Evolutionary conservation across 345 rosid species (phyloP), one percentile per base, ranked within the genome.

Genomic region (Gossypium rotundifolium): DNA sequence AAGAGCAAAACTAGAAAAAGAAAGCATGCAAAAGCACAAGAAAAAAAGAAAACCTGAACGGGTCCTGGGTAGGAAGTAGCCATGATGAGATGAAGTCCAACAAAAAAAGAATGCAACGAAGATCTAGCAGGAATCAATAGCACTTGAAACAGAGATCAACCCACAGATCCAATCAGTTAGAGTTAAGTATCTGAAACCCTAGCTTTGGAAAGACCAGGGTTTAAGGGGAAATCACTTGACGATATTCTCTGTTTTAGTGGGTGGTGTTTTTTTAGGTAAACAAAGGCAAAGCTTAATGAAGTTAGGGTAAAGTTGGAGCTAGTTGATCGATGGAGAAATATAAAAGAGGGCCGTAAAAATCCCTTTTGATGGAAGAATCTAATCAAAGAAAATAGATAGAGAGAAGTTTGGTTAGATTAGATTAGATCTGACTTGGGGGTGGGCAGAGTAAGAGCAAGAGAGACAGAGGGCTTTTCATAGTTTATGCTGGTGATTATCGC

Each of bases 21-120:
- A 12, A 22, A 12, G 14, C 22, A 20, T 45, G 3, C 16, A 60
- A 9, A 51, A 13, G 5, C 42, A 4, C 61, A 66, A 22, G 13
- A 5, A 10, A 33, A 33, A 4, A 17, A 27, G 17, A 74, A 59
- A 51, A 67, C 71, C 71, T 67, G 55, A 46, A 67, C 11, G 42
- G 71, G 42, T 14, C 71, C 71, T 22, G 71, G 71, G 71, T 48
- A 67, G 40, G 71, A 67, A 67, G 71, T 3, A 9, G 71, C 57
- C 55, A 48, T 67, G 3, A 3, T 48, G 55, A 48, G 42, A 23
- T 11, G 70, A 65, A 7, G 9, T 44, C 70, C 44, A 42, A 65
- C 57, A n/a, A 65, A 11, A 44, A 27, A 65, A 65, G 27, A 48
- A 65, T 11, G 70, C 29, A 18, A 65, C n/a, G 70, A 65, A 65